Evolutionary conservation across 2,329 filamentous ascomycete genomes (phyloP), one percentile per base, ranked within the genome.

Genomic region (Seiridium cupressi): DNA sequence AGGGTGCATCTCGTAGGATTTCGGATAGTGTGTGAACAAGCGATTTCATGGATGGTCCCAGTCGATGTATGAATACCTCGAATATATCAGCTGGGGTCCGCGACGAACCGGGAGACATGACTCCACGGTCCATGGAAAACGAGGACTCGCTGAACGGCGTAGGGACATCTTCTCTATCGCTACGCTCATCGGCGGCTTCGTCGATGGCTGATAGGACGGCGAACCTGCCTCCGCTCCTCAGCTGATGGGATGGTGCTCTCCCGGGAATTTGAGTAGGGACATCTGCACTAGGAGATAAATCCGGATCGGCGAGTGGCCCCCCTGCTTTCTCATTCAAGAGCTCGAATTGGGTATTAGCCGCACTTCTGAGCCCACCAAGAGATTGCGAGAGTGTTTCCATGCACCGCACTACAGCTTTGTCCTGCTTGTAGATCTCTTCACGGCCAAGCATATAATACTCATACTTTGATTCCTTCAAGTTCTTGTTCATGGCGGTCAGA

Each of bases 21-120:
- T 96, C 89, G 9, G 92, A 92, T 44, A 99, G 76, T 0, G 95
- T 98, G 68, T 90, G 95, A 3, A 92, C 92, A n/a, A 99, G 78
- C 0, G 94, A 97, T 74, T 97, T 96, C 88, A 97, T 96, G 0
- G 94, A 95, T 1, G 95, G 95, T 0, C 95, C 95, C 31, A 99
- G 80, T 65, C 95, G 87, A 26, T 84, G 81, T 61, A 99, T 97
- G 73, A 98, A 99, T 4, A 93, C 82, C 9, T 92, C 88, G 71
- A 98, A 98, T 65, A 98, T 96, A 61, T 97, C 92, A 0, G 90
- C 86, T 0, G 93, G 87, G 1, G 86, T 84, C 44, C 79, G 81
- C 60, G 86, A 84, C 32, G 64, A 51, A 57, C 68, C 54, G 32
- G 70, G 51, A 34, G 65, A 61, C 48, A 66, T 56, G 38, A 62